Percentiles rank a stretch among this genome's conserved stretches.
Evolutionary conservation across 192 early-diverging fungal species (phyloP).

Genomic region (Dispira simplex): DNA sequence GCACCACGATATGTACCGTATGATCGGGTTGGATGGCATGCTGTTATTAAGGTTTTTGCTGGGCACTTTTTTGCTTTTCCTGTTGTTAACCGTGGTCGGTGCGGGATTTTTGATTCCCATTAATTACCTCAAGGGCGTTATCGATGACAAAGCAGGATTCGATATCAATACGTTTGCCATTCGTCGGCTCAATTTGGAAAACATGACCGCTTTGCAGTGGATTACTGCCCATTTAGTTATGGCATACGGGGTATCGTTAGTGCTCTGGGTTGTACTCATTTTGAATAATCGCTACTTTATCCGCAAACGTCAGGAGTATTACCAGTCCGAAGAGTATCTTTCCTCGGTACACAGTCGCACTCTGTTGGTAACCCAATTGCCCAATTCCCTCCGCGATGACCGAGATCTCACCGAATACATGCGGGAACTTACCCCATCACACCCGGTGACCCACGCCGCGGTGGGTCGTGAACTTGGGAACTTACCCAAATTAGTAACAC

Average conservation of each 20-base stretch:
- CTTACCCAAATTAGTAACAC: slow-evolving; percentile 43
- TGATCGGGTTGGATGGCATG: slow-evolving; percentile 54
- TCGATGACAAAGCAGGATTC: slow-evolving; percentile 15
- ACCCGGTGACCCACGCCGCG: slow-evolving; percentile 34
- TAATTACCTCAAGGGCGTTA: slow-evolving; percentile 43
- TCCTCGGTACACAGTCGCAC: slow-evolving; percentile 49
- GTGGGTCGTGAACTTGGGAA: slow-evolving; percentile 48
- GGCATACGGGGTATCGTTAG: slow-evolving; percentile 37
- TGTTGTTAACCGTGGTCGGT: slow-evolving; percentile 36
- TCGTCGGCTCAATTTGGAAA: slow-evolving; percentile 25
- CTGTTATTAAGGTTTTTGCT: slow-evolving; percentile 50
- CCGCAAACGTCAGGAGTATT: slow-evolving; percentile 33
- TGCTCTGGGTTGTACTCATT: slow-evolving; percentile 34
- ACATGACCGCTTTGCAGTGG: slow-evolving; percentile 31
- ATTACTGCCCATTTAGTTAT: slow-evolving; percentile 44
- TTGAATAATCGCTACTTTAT: slow-evolving; percentile 36
- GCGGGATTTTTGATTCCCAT: slow-evolving; percentile 43
- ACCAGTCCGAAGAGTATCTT: slow-evolving; percentile 39
- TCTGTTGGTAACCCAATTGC: slow-evolving; percentile 46
- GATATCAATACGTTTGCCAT: slow-evolving; percentile 21
- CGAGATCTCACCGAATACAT: slow-evolving; percentile 32
- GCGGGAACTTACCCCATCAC: slow-evolving; percentile 20
- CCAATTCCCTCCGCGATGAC: slow-evolving; percentile 36
- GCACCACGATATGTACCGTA: slow-evolving; percentile 41
- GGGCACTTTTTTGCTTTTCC: slow-evolving; percentile 38